Percentiles rank a stretch among this genome's conserved stretches.
Evolutionary conservation across 305 asterid species (phyloP).

Genomic region (Fraxinus baroniana): DNA sequence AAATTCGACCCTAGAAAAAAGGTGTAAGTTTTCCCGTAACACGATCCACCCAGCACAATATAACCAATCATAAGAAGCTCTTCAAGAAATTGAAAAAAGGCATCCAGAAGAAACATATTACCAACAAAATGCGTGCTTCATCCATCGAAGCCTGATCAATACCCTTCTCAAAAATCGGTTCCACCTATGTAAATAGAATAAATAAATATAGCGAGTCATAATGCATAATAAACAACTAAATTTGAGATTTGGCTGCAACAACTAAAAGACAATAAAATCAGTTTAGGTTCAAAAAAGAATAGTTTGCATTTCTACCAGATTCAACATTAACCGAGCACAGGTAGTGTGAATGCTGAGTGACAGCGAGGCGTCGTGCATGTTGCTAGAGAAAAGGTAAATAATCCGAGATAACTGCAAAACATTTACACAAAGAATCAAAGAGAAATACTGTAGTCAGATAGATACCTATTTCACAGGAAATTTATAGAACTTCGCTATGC

Average conservation of each 20-base stretch:
- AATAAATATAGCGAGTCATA: not conserved
- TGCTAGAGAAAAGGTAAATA: constrained; percentile 56
- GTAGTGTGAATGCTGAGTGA: constrained; percentile 63
- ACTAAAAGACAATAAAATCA: constrained; percentile 4
- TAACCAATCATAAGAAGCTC: constrained; percentile 26
- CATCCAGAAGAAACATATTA: constrained; percentile 30
- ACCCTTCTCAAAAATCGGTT: constrained; percentile 98
- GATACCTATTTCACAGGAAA: not conserved
- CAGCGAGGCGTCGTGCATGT: constrained; percentile 58
- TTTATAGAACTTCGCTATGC: not conserved
- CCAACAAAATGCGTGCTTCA: constrained; percentile 96
- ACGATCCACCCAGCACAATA: constrained; percentile 14
- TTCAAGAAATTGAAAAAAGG: constrained; percentile 21
- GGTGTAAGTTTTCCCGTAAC: constrained; percentile 19
- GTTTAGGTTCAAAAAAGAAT: constrained; percentile 12
- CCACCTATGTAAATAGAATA: constrained; percentile 52
- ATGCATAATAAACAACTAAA: constrained; percentile 38
- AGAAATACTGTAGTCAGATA: not conserved
- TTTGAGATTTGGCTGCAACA: constrained; percentile 33
- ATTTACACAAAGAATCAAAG: constrained; percentile 4
- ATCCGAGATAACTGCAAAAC: constrained; percentile 53
- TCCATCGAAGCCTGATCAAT: constrained; percentile 92
- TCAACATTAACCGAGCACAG: constrained; percentile 57
- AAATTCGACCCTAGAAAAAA: constrained; percentile 78
- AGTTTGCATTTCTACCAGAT: constrained; percentile 64